Conservation (phyloP, 805 yeast genomes). For the Cyberlindnera xishuangbannaensis region DNA sequence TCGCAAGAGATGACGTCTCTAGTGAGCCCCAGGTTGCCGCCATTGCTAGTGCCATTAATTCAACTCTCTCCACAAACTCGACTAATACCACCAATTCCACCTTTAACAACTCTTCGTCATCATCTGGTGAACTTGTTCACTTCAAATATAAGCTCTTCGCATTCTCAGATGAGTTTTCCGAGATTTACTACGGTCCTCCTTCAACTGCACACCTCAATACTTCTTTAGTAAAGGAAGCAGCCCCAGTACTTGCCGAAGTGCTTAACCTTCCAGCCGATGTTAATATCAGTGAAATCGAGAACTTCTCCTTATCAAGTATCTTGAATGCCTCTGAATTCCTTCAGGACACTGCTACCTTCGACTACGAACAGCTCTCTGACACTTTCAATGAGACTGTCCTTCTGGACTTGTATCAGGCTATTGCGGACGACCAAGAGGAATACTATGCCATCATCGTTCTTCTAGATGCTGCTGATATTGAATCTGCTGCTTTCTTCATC, state of each 20-base stretch:
- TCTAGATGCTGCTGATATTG: constrained; percentile 45
- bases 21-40: no score
- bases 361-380: constrained; percentile 36
- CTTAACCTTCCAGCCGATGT: constrained; percentile 6
- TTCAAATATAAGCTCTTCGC: constrained; percentile 10
- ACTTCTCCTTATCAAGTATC: no score
- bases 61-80: constrained; percentile 5
- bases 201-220: constrained; percentile 1
- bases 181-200: constrained; percentile 7
- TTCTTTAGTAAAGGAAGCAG: neutral
- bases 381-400: constrained; percentile 17
- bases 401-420: constrained; percentile 29
- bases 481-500: constrained; percentile 45
- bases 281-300: no score
- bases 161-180: constrained; percentile 14
- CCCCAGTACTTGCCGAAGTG: constrained; percentile 1
- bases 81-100: constrained; percentile 9
- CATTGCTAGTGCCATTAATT: no score
- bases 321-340: no score
- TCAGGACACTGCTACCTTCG: no score
- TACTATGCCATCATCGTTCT: constrained; percentile 43
- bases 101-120: constrained; percentile 1
- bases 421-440: constrained; percentile 28
- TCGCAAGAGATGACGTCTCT: no score
- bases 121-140: neutral